These are phyloP conservation scores for Serpula lacrymans DNA, from an alignment of 768 basidiomycete species.

Conservation along the genomic window DNA sequence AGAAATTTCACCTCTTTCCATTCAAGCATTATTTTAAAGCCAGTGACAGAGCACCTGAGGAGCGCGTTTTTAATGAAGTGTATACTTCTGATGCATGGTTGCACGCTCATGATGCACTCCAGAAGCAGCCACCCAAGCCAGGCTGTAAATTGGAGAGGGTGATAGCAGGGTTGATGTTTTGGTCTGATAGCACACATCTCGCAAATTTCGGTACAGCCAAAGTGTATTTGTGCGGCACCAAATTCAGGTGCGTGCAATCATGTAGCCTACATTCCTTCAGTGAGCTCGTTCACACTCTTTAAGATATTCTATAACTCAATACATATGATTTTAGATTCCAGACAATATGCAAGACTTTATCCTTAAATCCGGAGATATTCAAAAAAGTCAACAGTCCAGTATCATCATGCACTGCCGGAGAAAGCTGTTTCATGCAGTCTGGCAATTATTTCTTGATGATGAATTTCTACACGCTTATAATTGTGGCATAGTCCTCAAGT, in stretches of 20 bases:
- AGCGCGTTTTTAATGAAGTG: conserved; percentile 19
- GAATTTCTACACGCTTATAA: conserved; percentile 13
- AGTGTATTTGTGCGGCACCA: conserved; percentile 12
- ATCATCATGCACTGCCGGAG: conserved; percentile 7
- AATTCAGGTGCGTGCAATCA: conserved; percentile 14
- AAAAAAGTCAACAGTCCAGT: background rate
- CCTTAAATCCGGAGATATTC: too few species aligned
- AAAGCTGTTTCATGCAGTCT: conserved; percentile 14
- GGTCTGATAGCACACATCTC: conserved; percentile 16
- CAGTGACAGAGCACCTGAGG: conserved; percentile 2
- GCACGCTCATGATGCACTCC: conserved; percentile 17
- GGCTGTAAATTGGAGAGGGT: conserved; percentile 15
- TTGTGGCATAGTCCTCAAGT: conserved; percentile 13
- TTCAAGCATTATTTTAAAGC: conserved; percentile 20
- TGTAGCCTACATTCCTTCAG: conserved; percentile 17
- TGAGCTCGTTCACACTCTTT: conserved; percentile 6
- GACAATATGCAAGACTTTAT: background rate
- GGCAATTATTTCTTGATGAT: conserved; percentile 12
- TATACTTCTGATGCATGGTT: conserved; percentile 22
- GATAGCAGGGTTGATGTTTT: conserved; percentile 16
- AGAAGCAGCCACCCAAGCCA: conserved; percentile 12
- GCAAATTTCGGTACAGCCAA: conserved; percentile 16
- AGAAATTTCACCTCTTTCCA: conserved; percentile 21
- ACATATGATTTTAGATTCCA: background rate
- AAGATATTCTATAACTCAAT: background rate